phyloP scores from a whole-genome alignment of 257 asterid genomes.

The Leptodermis oblonga region DNA sequence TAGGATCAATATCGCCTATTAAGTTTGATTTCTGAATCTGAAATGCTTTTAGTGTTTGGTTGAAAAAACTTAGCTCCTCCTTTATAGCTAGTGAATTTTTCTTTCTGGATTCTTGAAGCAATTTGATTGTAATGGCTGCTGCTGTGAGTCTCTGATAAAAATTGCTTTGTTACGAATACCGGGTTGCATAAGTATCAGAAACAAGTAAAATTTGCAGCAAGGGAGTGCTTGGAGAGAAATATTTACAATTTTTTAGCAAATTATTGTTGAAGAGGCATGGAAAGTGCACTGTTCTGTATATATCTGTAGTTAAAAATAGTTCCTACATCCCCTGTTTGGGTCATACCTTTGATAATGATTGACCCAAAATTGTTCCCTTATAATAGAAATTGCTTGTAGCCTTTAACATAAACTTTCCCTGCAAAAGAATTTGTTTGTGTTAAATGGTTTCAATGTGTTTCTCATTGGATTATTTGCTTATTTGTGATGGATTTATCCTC shows the following conservation, averaged over 20 bases:
- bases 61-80: not conserved
- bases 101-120: not conserved
- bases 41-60: not conserved
- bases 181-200: not conserved
- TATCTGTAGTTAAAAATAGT: too few species aligned
- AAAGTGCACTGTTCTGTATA: not conserved
- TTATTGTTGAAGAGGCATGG: not conserved
- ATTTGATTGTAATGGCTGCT: not conserved
- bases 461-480: not conserved
- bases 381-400: not conserved
- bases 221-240: not conserved
- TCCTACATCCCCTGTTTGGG: too few species aligned
- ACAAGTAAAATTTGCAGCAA: not conserved
- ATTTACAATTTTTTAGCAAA: not conserved
- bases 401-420: not conserved
- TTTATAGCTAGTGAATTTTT: not conserved
- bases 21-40: not conserved
- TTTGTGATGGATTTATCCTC: not conserved
- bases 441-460: not conserved
- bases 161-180: not conserved
- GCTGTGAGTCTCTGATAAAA: not conserved
- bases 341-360: too few species aligned
- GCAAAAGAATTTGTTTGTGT: too few species aligned
- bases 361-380: too few species aligned
- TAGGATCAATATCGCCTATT: not conserved